Percentiles rank a stretch among this genome's conserved stretches.
phyloP scores from a whole-genome alignment of 1,284 basidiomycete genomes.

The Rhodotorula sp. region DNA sequence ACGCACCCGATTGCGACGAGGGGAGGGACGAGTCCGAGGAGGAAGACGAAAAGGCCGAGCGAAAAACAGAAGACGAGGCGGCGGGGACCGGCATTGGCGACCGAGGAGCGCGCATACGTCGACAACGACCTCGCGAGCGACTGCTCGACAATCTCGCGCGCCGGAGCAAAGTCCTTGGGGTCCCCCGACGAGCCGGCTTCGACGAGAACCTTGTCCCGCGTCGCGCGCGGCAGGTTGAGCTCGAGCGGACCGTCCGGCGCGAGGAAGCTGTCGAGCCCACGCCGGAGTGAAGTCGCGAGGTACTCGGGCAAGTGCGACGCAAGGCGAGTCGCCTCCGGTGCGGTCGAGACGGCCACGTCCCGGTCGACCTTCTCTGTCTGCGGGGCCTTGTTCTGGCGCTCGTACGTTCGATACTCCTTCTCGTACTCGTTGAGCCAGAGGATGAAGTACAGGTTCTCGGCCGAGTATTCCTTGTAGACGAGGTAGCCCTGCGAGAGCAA shows the following conservation, averaged over 20 bases:
- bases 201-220: slow-evolving; percentile 36
- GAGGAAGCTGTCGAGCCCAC: slow-evolving; percentile 38
- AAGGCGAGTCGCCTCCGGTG: slow-evolving; percentile 24
- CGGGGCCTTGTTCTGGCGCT: slow-evolving; percentile 7
- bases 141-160: slow-evolving; percentile 37
- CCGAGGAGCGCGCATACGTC: slow-evolving; percentile 16
- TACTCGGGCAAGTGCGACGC: slow-evolving; percentile 35
- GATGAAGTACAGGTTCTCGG: slow-evolving; percentile 41
- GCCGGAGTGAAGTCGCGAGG: slow-evolving; percentile 34
- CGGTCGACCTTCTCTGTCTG: slow-evolving; percentile 2
- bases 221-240: slow-evolving; percentile 37
- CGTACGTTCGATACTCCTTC: slow-evolving; percentile 30
- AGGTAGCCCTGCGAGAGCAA: slow-evolving; percentile 27
- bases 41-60: slow-evolving; percentile 35
- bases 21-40: slow-evolving; percentile 29
- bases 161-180: slow-evolving; percentile 37
- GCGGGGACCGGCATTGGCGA: slow-evolving; percentile 38
- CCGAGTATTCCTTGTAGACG: slow-evolving; percentile 41
- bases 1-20: slow-evolving; percentile 37
- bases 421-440: slow-evolving; percentile 41
- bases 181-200: slow-evolving; percentile 35
- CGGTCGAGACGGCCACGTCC: slow-evolving; percentile 7
- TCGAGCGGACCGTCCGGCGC: slow-evolving; percentile 38
- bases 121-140: slow-evolving; percentile 30
- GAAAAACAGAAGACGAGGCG: slow-evolving; percentile 39